A percentile compares a stretch with the other conserved stretches of the same genome.
phyloP scores from a whole-genome alignment of 352 stramenopile species.

The Chrysophaeum taylorii region DNA sequence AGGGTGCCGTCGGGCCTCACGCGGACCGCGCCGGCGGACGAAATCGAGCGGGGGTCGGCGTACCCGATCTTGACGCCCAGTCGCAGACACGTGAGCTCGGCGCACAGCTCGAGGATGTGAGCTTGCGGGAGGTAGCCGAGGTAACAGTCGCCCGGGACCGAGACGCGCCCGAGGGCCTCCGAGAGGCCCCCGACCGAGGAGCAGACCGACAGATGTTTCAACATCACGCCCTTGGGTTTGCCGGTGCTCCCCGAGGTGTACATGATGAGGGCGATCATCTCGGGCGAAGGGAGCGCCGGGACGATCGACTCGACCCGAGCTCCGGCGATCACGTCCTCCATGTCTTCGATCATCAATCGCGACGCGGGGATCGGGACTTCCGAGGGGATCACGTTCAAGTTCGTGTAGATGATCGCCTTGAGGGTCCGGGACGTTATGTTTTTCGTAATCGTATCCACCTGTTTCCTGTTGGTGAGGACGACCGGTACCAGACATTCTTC shows the following conservation, averaged over 20 bases:
- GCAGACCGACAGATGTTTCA: constrained; percentile 42
- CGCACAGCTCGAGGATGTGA: constrained; percentile 55
- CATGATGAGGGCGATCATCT: constrained; percentile 48
- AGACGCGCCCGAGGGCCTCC: constrained; percentile 27
- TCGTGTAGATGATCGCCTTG: constrained; percentile 51
- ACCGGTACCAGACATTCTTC: constrained; percentile 43
- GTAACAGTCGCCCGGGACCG: constrained; percentile 33
- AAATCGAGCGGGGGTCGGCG: constrained; percentile 48
- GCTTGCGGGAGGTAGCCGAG: constrained; percentile 45
- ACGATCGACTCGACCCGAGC: constrained; percentile 44
- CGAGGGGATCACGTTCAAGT: constrained; percentile 39
- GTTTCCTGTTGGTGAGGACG: constrained; percentile 52
- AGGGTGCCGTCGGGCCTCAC: not conserved
- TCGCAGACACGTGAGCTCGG: constrained; percentile 36
- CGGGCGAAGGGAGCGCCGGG: constrained; percentile 44
- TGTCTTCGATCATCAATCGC: no score
- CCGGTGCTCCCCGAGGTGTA: constrained; percentile 47
- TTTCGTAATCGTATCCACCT: constrained; percentile 33
- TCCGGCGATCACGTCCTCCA: constrained; percentile 19
- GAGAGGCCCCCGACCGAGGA: constrained; percentile 28
- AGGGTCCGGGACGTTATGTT: no score
- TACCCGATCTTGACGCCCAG: constrained; percentile 44
- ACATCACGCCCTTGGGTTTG: constrained; percentile 56
- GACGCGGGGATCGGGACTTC: constrained; percentile 30
- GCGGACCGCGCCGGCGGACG: constrained; percentile 33